These are phyloP conservation scores for Hypoxylon sp. DNA, from an alignment of 2,329 filamentous ascomycete species.

Conservation along the genomic window DNA sequence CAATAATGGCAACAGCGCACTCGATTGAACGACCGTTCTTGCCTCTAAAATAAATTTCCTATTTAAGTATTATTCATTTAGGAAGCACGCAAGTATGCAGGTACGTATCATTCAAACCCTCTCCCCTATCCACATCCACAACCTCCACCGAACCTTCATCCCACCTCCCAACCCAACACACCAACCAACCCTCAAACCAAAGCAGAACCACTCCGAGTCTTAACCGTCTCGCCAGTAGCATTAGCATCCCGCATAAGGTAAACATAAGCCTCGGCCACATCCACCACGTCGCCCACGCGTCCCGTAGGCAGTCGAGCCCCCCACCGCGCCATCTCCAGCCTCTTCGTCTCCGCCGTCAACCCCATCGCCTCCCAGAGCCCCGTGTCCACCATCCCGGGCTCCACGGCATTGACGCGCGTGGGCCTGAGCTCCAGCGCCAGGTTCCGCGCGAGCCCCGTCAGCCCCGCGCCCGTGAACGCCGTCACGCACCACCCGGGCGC, in stretches of 20 bases:
- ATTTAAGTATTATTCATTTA: too few species aligned
- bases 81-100: not conserved
- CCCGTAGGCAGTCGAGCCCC: constrained; percentile 36
- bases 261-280: constrained; percentile 45
- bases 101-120: not conserved
- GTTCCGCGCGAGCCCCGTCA: constrained; percentile 41
- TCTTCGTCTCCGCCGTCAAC: constrained; percentile 15
- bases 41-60: too few species aligned
- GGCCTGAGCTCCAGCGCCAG: constrained; percentile 45
- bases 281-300: constrained; percentile 32
- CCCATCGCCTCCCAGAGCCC: constrained; percentile 38
- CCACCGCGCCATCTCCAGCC: constrained; percentile 17
- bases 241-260: constrained; percentile 44
- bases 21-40: too few species aligned
- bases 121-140: not conserved
- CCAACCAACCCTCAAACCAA: constrained; percentile 17
- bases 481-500: constrained; percentile 35
- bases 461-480: constrained; percentile 38
- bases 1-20: too few species aligned
- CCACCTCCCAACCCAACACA: not conserved
- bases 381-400: constrained; percentile 43
- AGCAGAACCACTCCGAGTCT: constrained; percentile 41
- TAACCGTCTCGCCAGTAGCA: constrained; percentile 43
- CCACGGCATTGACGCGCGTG: constrained; percentile 44
- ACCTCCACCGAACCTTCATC: not conserved